Evolutionary conservation across 768 basidiomycete genomes (phyloP), one percentile per base, ranked within the genome.

Genomic region (Pluteus cervinus): DNA sequence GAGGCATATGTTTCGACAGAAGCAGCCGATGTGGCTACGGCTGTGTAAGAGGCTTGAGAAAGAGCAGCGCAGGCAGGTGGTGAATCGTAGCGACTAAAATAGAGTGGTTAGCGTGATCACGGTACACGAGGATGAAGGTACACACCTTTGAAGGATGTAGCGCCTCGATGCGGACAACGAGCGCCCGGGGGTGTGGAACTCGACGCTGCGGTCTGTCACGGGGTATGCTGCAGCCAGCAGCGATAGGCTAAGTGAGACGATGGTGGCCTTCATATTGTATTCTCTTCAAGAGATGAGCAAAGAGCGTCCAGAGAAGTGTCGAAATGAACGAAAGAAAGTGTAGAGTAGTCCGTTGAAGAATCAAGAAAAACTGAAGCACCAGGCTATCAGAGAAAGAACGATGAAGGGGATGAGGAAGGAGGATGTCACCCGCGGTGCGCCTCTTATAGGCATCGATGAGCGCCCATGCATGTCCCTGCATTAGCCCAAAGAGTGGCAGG

Each of bases 141-240:
- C 39, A 52, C 47, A 54, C 65, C 68, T 49, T 29, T 54, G 47
- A 26, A 66, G 50, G 44, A 66, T 30, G 48, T 46, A 48, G 39
- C 63, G 54, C n/a, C n/a, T n/a, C n/a, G n/a, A n/a, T n/a, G 33
- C 58, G 56, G 32, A 53, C 40, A 16, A 55, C 46, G 34, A 58
- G 49, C 36, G 46, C 44, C 12, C 57, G 57, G 30, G 46, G 52
- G 46, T 60, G 53, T 52, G 50, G 51, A 60, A 55, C n/a, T n/a
- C n/a, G 26, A 58, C 46, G 9, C 52, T 55, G 47, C 61, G 64
- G 43, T 59, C 47, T 23, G 60, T 60, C 21, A 62, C 45, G 20
- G 63, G 61, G 41, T 57, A 48, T 10, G 60, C 55, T n/a, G 53
- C 32, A 12, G 49, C 52, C n/a, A n/a, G n/a, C n/a, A n/a, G n/a